phyloP scores from a whole-genome alignment of 768 basidiomycete genomes.

The Suillus hirtellus region DNA sequence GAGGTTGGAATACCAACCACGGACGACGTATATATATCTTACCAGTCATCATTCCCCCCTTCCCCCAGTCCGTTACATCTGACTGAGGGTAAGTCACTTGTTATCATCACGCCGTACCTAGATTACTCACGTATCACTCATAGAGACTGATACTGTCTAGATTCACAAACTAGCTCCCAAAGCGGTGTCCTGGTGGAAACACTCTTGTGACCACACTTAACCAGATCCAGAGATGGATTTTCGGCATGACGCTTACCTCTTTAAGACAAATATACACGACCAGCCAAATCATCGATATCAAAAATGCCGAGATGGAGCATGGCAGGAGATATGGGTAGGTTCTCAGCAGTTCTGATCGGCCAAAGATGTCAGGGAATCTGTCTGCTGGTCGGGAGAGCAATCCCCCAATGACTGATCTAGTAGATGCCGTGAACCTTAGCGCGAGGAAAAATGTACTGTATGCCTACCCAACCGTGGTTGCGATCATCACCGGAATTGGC shows the following conservation, averaged over 20 bases:
- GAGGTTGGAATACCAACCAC: no score
- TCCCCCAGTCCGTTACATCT: no score
- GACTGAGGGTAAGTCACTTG: no score
- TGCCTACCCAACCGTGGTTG: constrained; percentile 43
- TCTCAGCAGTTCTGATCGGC: constrained; percentile 54
- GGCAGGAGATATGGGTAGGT: constrained; percentile 74
- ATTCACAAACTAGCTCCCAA: no score
- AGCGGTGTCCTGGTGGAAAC: not conserved
- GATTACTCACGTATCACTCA: no score
- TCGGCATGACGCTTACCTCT: not conserved
- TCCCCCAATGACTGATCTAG: constrained; percentile 70
- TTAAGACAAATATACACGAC: not conserved
- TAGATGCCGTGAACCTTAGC: not conserved
- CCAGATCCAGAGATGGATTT: not conserved
- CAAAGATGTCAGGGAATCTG: constrained; percentile 63
- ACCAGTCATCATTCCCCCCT: no score
- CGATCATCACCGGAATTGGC: constrained; percentile 50
- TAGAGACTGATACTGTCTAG: no score
- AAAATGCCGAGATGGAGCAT: constrained; percentile 52
- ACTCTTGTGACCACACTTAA: not conserved
- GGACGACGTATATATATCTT: no score
- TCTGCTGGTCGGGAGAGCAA: constrained; percentile 62
- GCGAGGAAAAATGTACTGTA: constrained; percentile 13
- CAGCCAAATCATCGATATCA: not conserved
- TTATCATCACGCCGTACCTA: no score